These are phyloP conservation scores for Scheffersomyces stipitis DNA, from an alignment of 805 yeast genomes.

Conservation along the genomic window DNA sequence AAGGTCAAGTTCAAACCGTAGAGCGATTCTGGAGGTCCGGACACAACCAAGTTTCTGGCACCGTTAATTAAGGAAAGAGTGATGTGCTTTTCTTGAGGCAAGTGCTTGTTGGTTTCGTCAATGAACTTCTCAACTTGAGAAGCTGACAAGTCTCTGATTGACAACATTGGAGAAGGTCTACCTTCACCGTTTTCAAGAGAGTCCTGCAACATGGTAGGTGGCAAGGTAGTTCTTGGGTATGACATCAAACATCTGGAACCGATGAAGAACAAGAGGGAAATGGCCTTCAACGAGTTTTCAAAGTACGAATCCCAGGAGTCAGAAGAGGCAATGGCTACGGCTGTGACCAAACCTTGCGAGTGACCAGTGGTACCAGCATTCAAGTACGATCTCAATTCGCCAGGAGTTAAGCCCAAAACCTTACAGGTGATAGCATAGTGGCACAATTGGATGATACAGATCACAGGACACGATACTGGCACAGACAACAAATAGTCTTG, in stretches of 20 bases:
- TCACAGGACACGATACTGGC: conserved; percentile 95
- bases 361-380: conserved; percentile 68
- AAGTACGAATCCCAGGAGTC: conserved; percentile 85
- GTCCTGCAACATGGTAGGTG: conserved; percentile 91
- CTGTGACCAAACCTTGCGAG: conserved; percentile 89
- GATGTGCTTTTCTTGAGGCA: conserved; percentile 89
- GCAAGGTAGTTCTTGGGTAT: conserved; percentile 90
- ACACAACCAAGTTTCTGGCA: conserved; percentile 90
- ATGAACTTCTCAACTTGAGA: conserved; percentile 79
- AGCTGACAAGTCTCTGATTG: conserved; percentile 82
- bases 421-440: conserved; percentile 89
- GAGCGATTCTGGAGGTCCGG: conserved; percentile 97
- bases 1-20: conserved; percentile 91
- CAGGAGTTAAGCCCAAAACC: conserved; percentile 84
- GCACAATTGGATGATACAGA: conserved; percentile 91
- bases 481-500: conserved; percentile 84
- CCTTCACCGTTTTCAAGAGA: conserved; percentile 95
- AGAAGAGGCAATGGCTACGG: conserved; percentile 81
- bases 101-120: conserved; percentile 85
- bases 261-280: conserved; percentile 84
- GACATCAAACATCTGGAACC: conserved; percentile 89
- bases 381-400: conserved; percentile 70
- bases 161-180: conserved; percentile 94
- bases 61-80: conserved; percentile 91
- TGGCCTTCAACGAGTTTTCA: conserved; percentile 69